phyloP scores from a whole-genome alignment of 495 filamentous ascomycete species.

The Trichoderma virens region DNA sequence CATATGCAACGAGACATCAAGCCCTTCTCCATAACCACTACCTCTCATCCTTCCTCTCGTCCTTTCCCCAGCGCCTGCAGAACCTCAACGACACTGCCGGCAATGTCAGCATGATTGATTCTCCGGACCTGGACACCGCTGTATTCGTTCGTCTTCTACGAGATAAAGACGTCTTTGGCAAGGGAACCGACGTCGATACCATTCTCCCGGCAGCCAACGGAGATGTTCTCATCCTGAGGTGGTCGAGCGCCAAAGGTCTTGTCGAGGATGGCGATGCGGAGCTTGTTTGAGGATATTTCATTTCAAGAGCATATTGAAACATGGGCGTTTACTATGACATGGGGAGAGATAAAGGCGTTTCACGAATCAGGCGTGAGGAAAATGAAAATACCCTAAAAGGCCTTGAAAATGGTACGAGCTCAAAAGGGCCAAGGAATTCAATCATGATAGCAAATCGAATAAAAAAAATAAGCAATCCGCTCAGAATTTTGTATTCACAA shows the following conservation, averaged over 20 bases:
- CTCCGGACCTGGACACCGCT: conserved; percentile 69
- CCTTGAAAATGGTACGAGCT: conserved; percentile 18
- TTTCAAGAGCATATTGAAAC: not conserved
- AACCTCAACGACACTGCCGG: conserved; percentile 84
- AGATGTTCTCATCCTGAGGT: conserved; percentile 81
- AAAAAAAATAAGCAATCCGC: not conserved
- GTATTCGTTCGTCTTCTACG: conserved; percentile 77
- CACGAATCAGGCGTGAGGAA: not conserved
- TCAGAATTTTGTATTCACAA: not conserved
- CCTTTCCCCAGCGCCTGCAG: conserved; percentile 69
- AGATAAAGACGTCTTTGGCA: conserved; percentile 46
- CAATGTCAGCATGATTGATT: conserved; percentile 85
- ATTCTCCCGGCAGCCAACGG: conserved; percentile 60
- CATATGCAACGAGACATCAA: conserved; percentile 76
- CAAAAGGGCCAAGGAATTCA: conserved; percentile 20
- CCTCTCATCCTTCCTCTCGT: conserved; percentile 65
- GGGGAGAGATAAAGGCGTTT: not conserved
- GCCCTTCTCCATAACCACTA: conserved; percentile 76
- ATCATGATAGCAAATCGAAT: no score
- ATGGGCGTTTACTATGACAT: not conserved
- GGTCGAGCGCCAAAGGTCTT: conserved; percentile 67
- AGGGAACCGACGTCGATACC: conserved; percentile 51
- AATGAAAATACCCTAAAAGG: conserved; percentile 15
- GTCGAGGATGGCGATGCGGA: conserved; percentile 73
- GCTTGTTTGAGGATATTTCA: conserved; percentile 54